Base-by-base conservation (phyloP, 2,329 filamentous ascomycete genomes). In the Penicillium glabrum region DNA sequence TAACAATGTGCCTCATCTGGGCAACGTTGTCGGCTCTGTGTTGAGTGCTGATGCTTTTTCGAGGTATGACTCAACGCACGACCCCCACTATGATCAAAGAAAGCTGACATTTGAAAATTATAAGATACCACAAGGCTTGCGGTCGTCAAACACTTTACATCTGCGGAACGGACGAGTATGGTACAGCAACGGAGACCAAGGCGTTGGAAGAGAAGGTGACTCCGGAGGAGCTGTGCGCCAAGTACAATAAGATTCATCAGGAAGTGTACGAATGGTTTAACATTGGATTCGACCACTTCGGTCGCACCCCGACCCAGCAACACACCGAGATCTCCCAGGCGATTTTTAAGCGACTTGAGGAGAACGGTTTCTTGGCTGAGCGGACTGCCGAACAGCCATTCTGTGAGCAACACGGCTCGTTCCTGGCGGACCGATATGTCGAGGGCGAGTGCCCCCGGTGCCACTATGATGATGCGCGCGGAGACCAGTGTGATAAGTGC, bases 251-350 rank as follows among this genome's bases (percentile, higher is more conserved):
- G 68, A 86, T 96, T 57, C 93, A 97, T 78, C 87, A 91, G 68
- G 90, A 89, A 48, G 89, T 97, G 64, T 98, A 98, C 76, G 85
- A 96, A 74, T 97, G 93, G 91, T 99, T 99, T 79, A 86, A 92
- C 71, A 93, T 98, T 70, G 87, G 85, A 57, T 98, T 98, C 72
- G 93, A 98, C 77, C 88, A 93, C 75, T 99, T 98, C 72, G 95
- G 93, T 61, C 89, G 93, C 58, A 98, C 95, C 5, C 91, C 93
- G 3, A 98, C 93, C 19, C 77, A 85, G 53, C 85, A 95, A 68
- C 95, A 98, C 77, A 97, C 92, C 23, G 85, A 91, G 64, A 98
- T 99, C 67, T 90, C 93, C 10, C 95, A 98, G 77, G 86, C 90
- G 61, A 93, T 98, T 64, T 98, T 98, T 77, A 80, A 82, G 54